A percentile compares a stretch with the other conserved stretches of the same genome.
Evolutionary conservation across 2,329 filamentous ascomycete genomes (phyloP).

Genomic region (Apiospora hydei): DNA sequence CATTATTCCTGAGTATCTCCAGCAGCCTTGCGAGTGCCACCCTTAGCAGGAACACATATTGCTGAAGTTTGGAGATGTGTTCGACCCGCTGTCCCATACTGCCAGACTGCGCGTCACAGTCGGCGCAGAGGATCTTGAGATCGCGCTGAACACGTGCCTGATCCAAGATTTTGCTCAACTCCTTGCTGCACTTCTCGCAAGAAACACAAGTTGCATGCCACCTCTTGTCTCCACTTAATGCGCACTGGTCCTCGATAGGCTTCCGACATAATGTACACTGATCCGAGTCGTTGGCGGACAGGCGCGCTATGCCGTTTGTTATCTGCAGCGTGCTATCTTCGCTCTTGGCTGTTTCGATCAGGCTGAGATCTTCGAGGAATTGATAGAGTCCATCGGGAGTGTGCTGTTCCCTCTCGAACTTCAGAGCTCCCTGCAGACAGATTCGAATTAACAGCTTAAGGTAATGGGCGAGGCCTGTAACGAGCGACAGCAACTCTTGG

Average conservation of each 20-base stretch:
- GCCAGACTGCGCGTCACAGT: slow-evolving; percentile 66
- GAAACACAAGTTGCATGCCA: slow-evolving; percentile 87
- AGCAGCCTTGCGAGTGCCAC: slow-evolving; percentile 90
- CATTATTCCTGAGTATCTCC: slow-evolving; percentile 83
- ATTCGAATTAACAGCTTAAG: slow-evolving; percentile 97
- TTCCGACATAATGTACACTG: slow-evolving; percentile 83
- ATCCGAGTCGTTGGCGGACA: slow-evolving; percentile 81
- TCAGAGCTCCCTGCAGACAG: slow-evolving; percentile 90
- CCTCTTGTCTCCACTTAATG: slow-evolving; percentile 74
- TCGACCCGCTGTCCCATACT: slow-evolving; percentile 61
- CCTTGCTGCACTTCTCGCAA: slow-evolving; percentile 70
- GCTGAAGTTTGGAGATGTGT: slow-evolving; percentile 83
- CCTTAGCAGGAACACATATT: slow-evolving; percentile 91
- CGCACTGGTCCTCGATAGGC: slow-evolving; percentile 94
- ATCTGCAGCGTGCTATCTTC: slow-evolving; percentile 74
- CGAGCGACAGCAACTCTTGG: slow-evolving; percentile 95
- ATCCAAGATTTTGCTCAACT: slow-evolving; percentile 72
- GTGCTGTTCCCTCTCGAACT: slow-evolving; percentile 84
- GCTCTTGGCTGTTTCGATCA: slow-evolving; percentile 79
- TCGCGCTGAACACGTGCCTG: slow-evolving; percentile 77
- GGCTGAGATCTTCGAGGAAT: slow-evolving; percentile 84
- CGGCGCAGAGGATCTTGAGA: slow-evolving; percentile 73
- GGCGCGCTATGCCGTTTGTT: slow-evolving; percentile 67
- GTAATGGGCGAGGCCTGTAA: slow-evolving; percentile 96
- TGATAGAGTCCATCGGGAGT: slow-evolving; percentile 77